Percentiles rank a stretch among this genome's conserved stretches.
Evolutionary conservation across 116 monocot genomes (phyloP).

Genomic region (Trichopus zeylanicus): DNA sequence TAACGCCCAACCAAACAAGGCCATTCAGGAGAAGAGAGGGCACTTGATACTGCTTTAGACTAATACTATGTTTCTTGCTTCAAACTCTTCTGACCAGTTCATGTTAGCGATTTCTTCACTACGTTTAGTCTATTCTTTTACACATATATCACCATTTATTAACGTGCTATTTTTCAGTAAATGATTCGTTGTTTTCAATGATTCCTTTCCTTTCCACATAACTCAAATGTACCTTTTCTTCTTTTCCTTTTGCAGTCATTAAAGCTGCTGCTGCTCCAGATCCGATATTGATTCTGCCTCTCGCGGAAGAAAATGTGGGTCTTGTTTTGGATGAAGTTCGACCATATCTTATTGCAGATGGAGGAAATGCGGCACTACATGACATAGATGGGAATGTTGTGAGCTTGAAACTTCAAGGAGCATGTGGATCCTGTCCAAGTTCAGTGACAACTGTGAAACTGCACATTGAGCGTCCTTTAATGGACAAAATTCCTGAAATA

Average conservation of each 20-base stretch:
- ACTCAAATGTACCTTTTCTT: background rate
- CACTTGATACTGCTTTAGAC: too few species aligned
- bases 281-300: conserved; percentile 45
- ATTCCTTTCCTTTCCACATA: background rate
- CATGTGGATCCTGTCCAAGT: conserved; percentile 95
- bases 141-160: too few species aligned
- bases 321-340: conserved; percentile 89
- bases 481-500: conserved; percentile 97
- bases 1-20: too few species aligned
- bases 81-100: too few species aligned
- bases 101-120: too few species aligned
- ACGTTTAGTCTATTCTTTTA: too few species aligned
- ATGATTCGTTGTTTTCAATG: too few species aligned
- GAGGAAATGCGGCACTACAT: conserved; percentile 90
- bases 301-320: conserved; percentile 92
- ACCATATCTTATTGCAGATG: conserved; percentile 95
- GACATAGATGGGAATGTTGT: conserved; percentile 97
- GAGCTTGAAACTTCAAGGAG: conserved; percentile 88
- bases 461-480: conserved; percentile 86
- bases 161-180: too few species aligned
- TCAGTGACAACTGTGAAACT: conserved; percentile 93
- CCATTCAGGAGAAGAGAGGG: too few species aligned
- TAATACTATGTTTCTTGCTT: too few species aligned
- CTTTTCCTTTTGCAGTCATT: background rate
- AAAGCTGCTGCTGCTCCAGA: background rate